phyloP scores from a whole-genome alignment of 495 filamentous ascomycete species.

The Annulohypoxylon nitens region DNA sequence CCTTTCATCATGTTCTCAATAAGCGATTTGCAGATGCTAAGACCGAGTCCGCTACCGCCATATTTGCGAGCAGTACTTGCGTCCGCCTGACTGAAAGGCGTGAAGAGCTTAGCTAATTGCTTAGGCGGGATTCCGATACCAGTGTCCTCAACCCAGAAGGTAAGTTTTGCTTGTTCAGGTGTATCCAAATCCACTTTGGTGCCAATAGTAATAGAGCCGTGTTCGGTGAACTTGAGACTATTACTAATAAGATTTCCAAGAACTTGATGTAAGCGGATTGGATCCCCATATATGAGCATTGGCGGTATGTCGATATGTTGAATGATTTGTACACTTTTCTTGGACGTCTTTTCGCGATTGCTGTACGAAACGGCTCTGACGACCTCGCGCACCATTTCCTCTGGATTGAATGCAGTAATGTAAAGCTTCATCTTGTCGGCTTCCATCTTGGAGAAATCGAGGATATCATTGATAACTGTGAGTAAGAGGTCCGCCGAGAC shows the following conservation, averaged over 20 bases:
- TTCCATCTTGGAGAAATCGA: slow-evolving; percentile 94
- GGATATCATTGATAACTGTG: slow-evolving; percentile 94
- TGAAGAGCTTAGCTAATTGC: slow-evolving; percentile 86
- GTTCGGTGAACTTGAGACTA: slow-evolving; percentile 92
- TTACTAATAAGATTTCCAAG: slow-evolving; percentile 94
- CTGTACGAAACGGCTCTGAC: slow-evolving; percentile 88
- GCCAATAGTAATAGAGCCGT: slow-evolving; percentile 84
- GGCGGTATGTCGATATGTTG: slow-evolving; percentile 81
- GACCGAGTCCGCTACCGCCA: slow-evolving; percentile 88
- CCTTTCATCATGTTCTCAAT: slow-evolving; percentile 92
- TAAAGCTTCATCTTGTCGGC: slow-evolving; percentile 96
- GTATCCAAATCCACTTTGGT: slow-evolving; percentile 78
- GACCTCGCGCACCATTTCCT: slow-evolving; percentile 88
- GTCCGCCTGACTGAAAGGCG: slow-evolving; percentile 92
- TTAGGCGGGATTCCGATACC: slow-evolving; percentile 89
- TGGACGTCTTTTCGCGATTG: slow-evolving; percentile 77
- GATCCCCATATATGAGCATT: slow-evolving; percentile 88
- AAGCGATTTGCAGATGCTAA: slow-evolving; percentile 95
- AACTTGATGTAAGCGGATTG: slow-evolving; percentile 90
- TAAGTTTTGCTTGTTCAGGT: slow-evolving; percentile 75
- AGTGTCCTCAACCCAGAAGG: slow-evolving; percentile 89
- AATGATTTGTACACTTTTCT: slow-evolving; percentile 70
- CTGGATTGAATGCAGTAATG: slow-evolving; percentile 84
- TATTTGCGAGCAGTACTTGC: slow-evolving; percentile 88
- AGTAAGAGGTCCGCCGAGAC: slow-evolving; percentile 90